Conservation (phyloP, 805 yeast species). For the Metschnikowia shivogae region DNA sequence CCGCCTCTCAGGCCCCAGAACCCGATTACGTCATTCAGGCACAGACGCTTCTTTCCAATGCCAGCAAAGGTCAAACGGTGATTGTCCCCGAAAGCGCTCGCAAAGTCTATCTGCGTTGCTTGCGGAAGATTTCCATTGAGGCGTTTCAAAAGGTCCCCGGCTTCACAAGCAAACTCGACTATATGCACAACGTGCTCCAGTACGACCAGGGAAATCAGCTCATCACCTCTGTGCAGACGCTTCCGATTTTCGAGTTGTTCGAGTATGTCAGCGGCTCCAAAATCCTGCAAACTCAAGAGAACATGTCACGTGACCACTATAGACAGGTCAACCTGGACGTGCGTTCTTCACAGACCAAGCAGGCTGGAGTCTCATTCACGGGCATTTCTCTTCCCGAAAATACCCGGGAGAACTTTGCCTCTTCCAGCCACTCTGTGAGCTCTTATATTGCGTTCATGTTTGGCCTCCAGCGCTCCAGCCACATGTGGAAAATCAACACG, state of each 20-base stretch:
- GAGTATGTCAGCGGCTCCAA: conserved; percentile 7
- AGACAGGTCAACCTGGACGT: not conserved
- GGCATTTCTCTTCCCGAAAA: conserved; percentile 6
- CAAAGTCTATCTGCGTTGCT: conserved; percentile 17
- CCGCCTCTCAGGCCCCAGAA: conserved; percentile 5
- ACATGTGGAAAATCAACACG: conserved; percentile 22
- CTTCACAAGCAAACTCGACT: conserved; percentile 40
- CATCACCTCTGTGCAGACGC: conserved; percentile 26
- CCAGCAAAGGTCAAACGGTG: conserved; percentile 34
- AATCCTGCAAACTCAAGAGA: not conserved
- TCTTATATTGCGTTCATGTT: conserved; percentile 15
- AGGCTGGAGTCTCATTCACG: not conserved
- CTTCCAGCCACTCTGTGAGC: conserved; percentile 6
- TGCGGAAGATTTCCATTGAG: conserved; percentile 30
- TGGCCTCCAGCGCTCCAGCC: conserved; percentile 12
- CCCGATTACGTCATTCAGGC: not conserved
- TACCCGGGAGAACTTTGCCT: conserved; percentile 2
- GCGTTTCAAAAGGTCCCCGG: conserved; percentile 40
- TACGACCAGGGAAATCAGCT: conserved; percentile 31
- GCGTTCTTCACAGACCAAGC: not conserved
- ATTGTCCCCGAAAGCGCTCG: conserved; percentile 35
- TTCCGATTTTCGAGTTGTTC: conserved; percentile 35
- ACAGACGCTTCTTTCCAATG: conserved; percentile 20
- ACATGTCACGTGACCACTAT: conserved; percentile 1
- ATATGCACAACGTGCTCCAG: conserved; percentile 45